Base-by-base conservation (phyloP, 768 basidiomycete genomes). In the Scleroderma citrinum region DNA sequence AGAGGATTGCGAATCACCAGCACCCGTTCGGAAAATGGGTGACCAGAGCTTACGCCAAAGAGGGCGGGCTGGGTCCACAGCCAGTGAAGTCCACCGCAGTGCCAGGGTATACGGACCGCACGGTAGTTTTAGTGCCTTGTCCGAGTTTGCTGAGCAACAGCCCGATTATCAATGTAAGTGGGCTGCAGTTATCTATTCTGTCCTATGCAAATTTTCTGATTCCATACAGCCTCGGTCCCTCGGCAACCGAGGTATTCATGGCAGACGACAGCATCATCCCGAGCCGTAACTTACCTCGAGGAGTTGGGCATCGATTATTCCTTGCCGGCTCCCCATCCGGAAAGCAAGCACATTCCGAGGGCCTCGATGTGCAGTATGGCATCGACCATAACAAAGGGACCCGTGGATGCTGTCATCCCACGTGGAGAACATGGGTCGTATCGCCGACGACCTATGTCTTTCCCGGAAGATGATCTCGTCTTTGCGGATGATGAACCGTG, bases 301-400 rank as follows among this genome's bases (percentile, higher is more conserved):
- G 68, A 68, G 39, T 58, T 68, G n/a, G 56, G 20, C 11, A 55
- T 66, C 13, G 62, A 66, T 42, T 60, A 68, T 30, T 53, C 56
- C 26, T 47, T 66, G 34, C 57, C 56, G 21, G 58, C 48, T 36
- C 59, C 59, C 11, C 48, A 55, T 7, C 54, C 60, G 10, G 61
- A 56, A 30, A 40, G 50, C 37, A 52, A 53, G 10, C 44, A 19
- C 19, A 46, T 34, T 14, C 58, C 61, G 20, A 64, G 71, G 32
- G 66, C 66, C 24, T 83, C 82, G 5, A 66, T 76, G 44, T 73
- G 71, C 40, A 83, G 80, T 54, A 64, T 83, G 44, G 74, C 75
- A 23, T 81, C 82, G 0, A 63, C 81, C 50, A 69, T 78, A 69
- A 80, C 82, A 0, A 76, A 75, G 30, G 66, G 70, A 35, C 83